A percentile compares a stretch with the other conserved stretches of the same genome.
Conservation (phyloP, 352 stramenopile genomes). For the Phytophthora melonis region DNA sequence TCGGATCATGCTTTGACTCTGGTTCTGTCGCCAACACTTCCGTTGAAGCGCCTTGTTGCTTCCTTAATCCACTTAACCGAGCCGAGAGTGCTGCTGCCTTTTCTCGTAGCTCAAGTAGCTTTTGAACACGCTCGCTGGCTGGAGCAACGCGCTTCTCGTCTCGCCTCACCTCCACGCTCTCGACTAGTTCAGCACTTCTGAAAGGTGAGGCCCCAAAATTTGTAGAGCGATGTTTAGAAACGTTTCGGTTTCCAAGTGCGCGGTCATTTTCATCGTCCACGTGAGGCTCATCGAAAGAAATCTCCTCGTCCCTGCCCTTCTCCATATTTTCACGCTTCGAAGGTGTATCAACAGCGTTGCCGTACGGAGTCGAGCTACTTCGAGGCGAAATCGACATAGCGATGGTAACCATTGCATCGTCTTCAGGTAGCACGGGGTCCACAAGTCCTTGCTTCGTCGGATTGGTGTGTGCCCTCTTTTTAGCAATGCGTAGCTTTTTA, state of each 20-base stretch:
- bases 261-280: slow-evolving; percentile 31
- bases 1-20: background rate
- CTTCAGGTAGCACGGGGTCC: background rate
- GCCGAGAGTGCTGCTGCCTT: slow-evolving; percentile 34
- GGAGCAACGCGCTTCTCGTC: background rate
- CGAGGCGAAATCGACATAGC: background rate
- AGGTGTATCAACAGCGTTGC: background rate
- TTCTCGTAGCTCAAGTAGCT: slow-evolving; percentile 36
- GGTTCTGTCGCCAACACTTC: background rate
- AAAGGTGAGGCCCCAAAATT: background rate
- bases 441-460: slow-evolving; percentile 9
- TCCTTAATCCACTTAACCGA: slow-evolving; percentile 31
- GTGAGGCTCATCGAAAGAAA: slow-evolving; percentile 17
- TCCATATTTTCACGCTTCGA: background rate
- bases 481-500: slow-evolving; percentile 38
- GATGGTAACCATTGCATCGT: background rate
- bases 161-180: background rate
- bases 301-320: slow-evolving; percentile 1
- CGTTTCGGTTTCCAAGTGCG: slow-evolving; percentile 23
- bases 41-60: slow-evolving; percentile 4
- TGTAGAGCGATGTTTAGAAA: background rate
- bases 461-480: slow-evolving; percentile 8
- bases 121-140: slow-evolving; percentile 28
- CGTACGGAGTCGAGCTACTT: background rate
- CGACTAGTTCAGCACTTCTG: background rate